Evolutionary conservation across 192 early-diverging fungal species (phyloP), one percentile per base, ranked within the genome.

Genomic region (Endogone sp.): DNA sequence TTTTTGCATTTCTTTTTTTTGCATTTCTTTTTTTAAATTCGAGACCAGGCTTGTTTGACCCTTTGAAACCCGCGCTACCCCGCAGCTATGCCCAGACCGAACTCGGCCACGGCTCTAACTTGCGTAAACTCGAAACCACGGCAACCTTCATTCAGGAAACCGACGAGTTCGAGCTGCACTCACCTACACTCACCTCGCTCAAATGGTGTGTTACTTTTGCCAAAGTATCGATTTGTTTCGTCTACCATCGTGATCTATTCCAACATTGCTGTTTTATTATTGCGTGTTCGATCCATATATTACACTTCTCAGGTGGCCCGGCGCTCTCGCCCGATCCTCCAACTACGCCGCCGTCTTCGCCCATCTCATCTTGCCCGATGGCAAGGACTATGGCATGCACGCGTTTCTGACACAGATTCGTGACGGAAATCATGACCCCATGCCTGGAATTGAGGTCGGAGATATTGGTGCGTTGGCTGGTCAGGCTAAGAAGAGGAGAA

Each of bases 281-380:
- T n/a, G n/a, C n/a, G n/a, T n/a, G n/a, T n/a, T n/a, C n/a, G 60
- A 76, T 62, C 82, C 71, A 93, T 88, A 70, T 94, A 90, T 90
- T 93, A 90, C 90, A 85, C 89, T 37, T 91, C 90, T 26, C 37
- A 61, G 66, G 58, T 93, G 93, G 94, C 92, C 94, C 70, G 94
- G 93, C 66, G 90, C 89, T 16, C 84, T 92, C 11, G 92, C 92
- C 20, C 87, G 89, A 66, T 89, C 92, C 11, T 89, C 89, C 44
- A 93, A 88, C 2, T 87, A 91, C 64, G 84, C 84, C 32, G 82
- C 85, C 30, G 85, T 95, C n/a, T 91, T 90, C 61, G 92, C 92
- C 2, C 90, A 91, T 71, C 81, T 93, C 27, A 74, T 91, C 26
- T 86, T 94, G 63, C 88, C 90, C 69, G 59, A 60, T 21, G 84